Evolutionary conservation across 495 filamentous ascomycete genomes (phyloP).

Genomic region (Penicillium tannophilum): DNA sequence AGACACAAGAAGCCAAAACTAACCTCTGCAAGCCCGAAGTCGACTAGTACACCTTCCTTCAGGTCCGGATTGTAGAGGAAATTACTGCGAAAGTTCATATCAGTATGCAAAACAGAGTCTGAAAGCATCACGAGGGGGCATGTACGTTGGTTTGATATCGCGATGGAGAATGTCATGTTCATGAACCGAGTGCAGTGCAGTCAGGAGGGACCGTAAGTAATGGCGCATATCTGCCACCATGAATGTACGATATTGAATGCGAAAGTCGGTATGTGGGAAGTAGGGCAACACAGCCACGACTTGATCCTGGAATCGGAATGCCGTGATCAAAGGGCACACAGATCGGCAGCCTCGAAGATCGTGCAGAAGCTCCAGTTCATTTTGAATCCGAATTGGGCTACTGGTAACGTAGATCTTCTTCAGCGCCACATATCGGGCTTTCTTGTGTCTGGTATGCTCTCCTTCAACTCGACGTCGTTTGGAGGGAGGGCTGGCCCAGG

Average conservation of each 20-base stretch:
- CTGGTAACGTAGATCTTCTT: constrained; percentile 99
- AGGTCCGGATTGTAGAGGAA: constrained; percentile 90
- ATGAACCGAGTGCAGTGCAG: constrained; percentile 82
- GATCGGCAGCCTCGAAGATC: constrained; percentile 78
- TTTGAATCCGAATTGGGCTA: constrained; percentile 88
- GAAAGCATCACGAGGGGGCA: neutral
- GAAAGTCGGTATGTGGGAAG: constrained; percentile 94
- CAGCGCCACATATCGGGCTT: constrained; percentile 83
- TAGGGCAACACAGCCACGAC: constrained; percentile 94
- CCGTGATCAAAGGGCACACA: constrained; percentile 94
- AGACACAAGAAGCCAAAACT: constrained; percentile 5
- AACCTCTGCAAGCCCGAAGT: constrained; percentile 91
- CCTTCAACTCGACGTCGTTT: constrained; percentile 47
- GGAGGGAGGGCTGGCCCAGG: constrained; percentile 62
- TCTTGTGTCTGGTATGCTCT: constrained; percentile 36
- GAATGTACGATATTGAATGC: constrained; percentile 90
- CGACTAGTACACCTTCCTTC: constrained; percentile 85
- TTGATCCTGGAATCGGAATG: constrained; percentile 90
- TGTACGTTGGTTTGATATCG: constrained; percentile 95
- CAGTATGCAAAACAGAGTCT: constrained; percentile 10
- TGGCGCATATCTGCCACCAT: constrained; percentile 78
- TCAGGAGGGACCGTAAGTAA: constrained; percentile 88
- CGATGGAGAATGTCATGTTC: constrained; percentile 82
- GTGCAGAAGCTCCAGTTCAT: constrained; percentile 95
- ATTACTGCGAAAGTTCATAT: constrained; percentile 53